A percentile compares a stretch with the other conserved stretches of the same genome.
These are phyloP conservation scores for Colletotrichum lentis DNA, from an alignment of 2,329 filamentous ascomycete genomes.

Conservation along the genomic window DNA sequence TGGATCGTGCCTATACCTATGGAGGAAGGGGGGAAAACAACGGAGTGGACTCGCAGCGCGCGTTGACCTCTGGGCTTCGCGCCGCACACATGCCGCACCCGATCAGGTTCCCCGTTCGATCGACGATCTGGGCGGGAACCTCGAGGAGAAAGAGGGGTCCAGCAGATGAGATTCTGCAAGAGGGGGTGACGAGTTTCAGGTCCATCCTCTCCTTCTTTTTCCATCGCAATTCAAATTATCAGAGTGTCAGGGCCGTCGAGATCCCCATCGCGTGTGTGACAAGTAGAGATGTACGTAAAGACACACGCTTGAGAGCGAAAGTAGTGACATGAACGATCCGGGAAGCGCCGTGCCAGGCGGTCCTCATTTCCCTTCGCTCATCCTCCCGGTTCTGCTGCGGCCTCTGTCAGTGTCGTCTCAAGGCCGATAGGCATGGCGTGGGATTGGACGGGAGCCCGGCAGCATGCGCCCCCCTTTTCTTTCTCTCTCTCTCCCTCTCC, in stretches of 20 bases:
- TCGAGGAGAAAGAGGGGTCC: background rate
- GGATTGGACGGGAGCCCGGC: background rate
- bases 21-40: constrained; percentile 3
- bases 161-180: background rate
- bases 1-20: constrained; percentile 1
- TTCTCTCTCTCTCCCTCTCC: no score
- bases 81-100: constrained; percentile 21
- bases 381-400: background rate
- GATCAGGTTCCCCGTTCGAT: constrained; percentile 26
- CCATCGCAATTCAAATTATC: background rate
- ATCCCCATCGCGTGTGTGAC: background rate
- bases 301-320: background rate
- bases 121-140: constrained; percentile 13
- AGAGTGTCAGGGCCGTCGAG: background rate
- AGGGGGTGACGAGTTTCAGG: constrained; percentile 1
- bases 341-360: background rate
- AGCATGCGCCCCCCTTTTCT: background rate
- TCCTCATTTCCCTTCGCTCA: background rate
- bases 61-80: constrained; percentile 10
- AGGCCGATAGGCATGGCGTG: background rate
- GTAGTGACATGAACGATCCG: background rate
- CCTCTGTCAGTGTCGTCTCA: no score
- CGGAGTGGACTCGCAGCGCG: background rate
- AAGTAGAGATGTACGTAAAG: background rate
- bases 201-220: background rate